Evolutionary conservation across 768 basidiomycete species (phyloP).

Genomic region (Tremella yokohamensis): DNA sequence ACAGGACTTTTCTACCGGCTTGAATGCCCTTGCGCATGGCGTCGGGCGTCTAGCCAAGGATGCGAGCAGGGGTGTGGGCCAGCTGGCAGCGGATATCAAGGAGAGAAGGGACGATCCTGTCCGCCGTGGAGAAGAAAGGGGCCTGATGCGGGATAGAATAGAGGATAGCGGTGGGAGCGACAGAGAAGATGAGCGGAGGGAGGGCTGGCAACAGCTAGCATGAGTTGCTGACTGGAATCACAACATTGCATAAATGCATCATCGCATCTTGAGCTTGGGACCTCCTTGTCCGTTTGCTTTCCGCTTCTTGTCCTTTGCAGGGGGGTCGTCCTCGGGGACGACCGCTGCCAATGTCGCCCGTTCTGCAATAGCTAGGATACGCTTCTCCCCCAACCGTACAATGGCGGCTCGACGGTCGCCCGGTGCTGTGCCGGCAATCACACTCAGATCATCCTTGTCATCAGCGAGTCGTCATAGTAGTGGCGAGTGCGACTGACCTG

Average conservation of each 20-base stretch:
- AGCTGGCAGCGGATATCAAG: background rate
- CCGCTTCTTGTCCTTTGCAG: conserved; percentile 3
- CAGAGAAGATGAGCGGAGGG: background rate
- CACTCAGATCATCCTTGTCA: conserved; percentile 12
- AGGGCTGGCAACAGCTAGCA: conserved; percentile 2
- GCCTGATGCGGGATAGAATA: conserved; percentile 1
- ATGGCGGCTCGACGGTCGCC: conserved; percentile 17
- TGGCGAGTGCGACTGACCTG: too few relatives aligned
- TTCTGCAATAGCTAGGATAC: conserved; percentile 13
- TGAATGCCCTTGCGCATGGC: background rate
- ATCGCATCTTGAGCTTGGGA: background rate
- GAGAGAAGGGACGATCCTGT: background rate
- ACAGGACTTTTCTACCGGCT: background rate
- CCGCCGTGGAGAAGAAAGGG: background rate
- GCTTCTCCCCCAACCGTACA: conserved; percentile 23
- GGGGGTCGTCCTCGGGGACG: background rate
- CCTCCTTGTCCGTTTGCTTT: background rate
- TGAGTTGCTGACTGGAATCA: background rate
- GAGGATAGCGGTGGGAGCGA: background rate
- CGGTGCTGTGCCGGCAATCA: conserved; percentile 6
- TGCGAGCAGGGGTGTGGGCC: background rate
- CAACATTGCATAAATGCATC: background rate
- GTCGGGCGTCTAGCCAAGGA: background rate
- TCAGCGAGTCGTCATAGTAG: background rate
- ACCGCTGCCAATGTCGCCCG: background rate